These are phyloP conservation scores for Pseudonitzschia delicatissima DNA, from an alignment of 108 stramenopile genomes.

Conservation along the genomic window DNA sequence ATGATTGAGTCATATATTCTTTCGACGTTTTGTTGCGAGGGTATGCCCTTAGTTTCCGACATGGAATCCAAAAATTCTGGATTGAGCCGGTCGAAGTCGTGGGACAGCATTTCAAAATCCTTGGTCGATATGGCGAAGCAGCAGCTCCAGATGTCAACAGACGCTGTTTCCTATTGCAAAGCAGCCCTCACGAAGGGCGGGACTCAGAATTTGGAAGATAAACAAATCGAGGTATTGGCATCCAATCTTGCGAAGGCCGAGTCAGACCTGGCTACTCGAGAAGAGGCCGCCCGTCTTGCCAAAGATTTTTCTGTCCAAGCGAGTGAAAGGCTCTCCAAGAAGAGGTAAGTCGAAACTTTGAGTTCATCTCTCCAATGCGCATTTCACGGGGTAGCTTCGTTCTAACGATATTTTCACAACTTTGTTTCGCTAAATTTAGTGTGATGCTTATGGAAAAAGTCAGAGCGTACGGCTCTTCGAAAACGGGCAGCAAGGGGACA, in stretches of 20 bases:
- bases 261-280: background rate
- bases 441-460: slow-evolving; percentile 41
- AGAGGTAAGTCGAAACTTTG: no score
- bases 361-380: no score
- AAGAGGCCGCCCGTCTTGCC: slow-evolving; percentile 20
- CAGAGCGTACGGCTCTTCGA: slow-evolving; percentile 14
- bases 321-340: slow-evolving; percentile 17
- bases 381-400: no score
- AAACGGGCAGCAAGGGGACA: slow-evolving; percentile 3
- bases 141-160: background rate
- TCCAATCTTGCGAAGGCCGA: slow-evolving; percentile 4
- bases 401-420: background rate
- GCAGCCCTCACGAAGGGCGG: slow-evolving; percentile 14
- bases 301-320: slow-evolving; percentile 1
- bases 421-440: background rate
- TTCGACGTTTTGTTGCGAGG: slow-evolving; percentile 19
- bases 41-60: slow-evolving; percentile 18
- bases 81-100: background rate
- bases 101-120: background rate
- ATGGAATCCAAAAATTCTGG: slow-evolving; percentile 2
- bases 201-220: slow-evolving; percentile 13
- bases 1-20: slow-evolving; percentile 29
- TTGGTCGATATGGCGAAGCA: background rate
- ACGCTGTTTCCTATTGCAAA: slow-evolving; percentile 11
- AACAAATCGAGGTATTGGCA: slow-evolving; percentile 16